Evolutionary conservation across 495 filamentous ascomycete genomes (phyloP), one percentile per base, ranked within the genome.

Genomic region (Xylona heveae): DNA sequence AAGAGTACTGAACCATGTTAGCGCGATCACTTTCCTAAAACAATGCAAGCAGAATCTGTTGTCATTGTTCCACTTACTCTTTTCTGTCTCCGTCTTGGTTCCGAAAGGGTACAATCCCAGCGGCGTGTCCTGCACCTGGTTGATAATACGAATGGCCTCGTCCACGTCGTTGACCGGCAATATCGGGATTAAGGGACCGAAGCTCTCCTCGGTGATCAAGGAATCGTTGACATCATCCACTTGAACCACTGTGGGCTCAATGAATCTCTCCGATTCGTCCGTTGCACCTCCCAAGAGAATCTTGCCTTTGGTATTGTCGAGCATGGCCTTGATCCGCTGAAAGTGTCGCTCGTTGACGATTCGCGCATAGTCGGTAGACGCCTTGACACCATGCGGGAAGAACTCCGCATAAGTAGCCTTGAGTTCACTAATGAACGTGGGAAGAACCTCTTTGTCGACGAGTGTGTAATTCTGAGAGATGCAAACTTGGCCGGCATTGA

Each of bases 401-500:
- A 84, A 93, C 33, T 83, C 72, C 37, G 67, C 62, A 42, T 79
- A 64, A 0, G 71, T 61, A 24, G 55, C 62, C 48, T 74, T 74
- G 48, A 91, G 66, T 42, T 78, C 66, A 37, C 74, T 59, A 31
- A 94, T 57, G 37, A 95, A 83, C 6, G 61, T 55, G 3, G 66
- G 56, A 2, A 84, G 59, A 8, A 88, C 55, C 4, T 68, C 64
- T 40, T 66, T 68, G 43, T 94, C 80, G 23, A 92, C 64, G 34
- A 92, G 57, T 25, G 78, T 65, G 44, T 93, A 92, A 53, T 94
- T 92, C 42, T 92, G 80, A 5, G 65, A 72, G 21, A 91, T 66
- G 51, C 88, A 94, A 33, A 88, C 57, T 50, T 97, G 88, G 12
- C 88, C 88, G 8, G 77, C 70, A 50, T 91, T 90, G 35, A 73